A percentile compares a stretch with the other conserved stretches of the same genome.
Evolutionary conservation across 371 early-diverging fungal species (phyloP).

Genomic region (Apophysomyces elegans): DNA sequence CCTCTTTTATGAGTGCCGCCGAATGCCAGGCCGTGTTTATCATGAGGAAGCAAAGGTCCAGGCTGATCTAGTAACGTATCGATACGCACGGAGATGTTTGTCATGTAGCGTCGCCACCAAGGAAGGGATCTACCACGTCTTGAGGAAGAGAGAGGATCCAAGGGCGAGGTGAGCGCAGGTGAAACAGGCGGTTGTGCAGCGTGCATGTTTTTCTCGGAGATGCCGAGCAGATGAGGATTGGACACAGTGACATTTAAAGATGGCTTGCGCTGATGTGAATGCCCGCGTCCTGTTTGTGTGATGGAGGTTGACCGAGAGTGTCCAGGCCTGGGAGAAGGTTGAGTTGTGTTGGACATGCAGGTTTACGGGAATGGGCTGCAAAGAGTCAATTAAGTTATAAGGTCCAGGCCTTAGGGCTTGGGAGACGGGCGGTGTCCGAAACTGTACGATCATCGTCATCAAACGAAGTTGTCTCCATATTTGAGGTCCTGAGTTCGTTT

Average conservation of each 20-base stretch:
- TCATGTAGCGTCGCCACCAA: conserved; percentile 17
- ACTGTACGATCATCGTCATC: conserved; percentile 12
- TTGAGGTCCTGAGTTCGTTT: not conserved
- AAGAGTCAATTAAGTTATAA: not conserved
- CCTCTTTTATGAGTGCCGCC: conserved; percentile 39
- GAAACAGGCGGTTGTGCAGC: conserved; percentile 2
- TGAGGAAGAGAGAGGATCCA: conserved; percentile 2
- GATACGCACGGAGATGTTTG: conserved; percentile 15
- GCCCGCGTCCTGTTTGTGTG: conserved; percentile 23
- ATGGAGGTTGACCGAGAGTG: conserved; percentile 33
- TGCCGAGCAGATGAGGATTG: conserved; percentile 24
- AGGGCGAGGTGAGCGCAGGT: conserved; percentile 7
- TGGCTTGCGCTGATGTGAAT: conserved; percentile 34
- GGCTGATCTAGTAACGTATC: conserved; percentile 33
- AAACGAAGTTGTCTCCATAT: not conserved
- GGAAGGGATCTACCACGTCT: conserved; percentile 2
- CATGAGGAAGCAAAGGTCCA: conserved; percentile 45
- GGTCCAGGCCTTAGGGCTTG: no score
- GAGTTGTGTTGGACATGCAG: conserved; percentile 16
- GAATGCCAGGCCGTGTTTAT: conserved; percentile 45
- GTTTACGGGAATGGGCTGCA: conserved; percentile 7
- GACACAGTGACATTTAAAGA: conserved; percentile 22
- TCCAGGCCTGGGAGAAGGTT: conserved; percentile 10
- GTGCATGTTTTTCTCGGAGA: conserved; percentile 19
- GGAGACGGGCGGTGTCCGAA: conserved; percentile 7